Conservation (phyloP, 108 stramenopile species). For the Fistulifera solaris region DNA sequence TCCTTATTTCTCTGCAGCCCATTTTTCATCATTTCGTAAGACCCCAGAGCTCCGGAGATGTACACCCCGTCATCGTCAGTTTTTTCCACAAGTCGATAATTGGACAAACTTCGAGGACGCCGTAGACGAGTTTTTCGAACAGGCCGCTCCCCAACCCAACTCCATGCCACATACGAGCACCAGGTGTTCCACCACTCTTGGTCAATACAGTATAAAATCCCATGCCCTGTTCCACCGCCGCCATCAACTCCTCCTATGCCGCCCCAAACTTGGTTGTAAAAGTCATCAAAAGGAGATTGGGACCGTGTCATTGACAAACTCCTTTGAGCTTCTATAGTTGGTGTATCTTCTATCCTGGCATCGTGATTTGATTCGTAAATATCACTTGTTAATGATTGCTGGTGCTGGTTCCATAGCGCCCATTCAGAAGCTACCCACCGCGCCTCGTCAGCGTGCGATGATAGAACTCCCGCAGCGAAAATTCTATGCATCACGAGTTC, state of each 20-base stretch:
- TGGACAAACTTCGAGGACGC: constrained; percentile 57
- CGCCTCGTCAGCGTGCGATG: constrained; percentile 19
- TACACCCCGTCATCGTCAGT: constrained; percentile 23
- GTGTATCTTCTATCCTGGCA: neutral
- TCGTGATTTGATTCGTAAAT: no score
- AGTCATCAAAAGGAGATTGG: neutral
- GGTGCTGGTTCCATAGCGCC: neutral
- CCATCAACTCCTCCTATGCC: constrained; percentile 77
- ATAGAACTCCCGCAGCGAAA: constrained; percentile 55
- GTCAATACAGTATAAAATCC: constrained; percentile 73
- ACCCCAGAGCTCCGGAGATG: constrained; percentile 61
- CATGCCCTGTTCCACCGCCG: constrained; percentile 58
- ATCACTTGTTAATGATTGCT: neutral
- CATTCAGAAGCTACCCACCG: no score
- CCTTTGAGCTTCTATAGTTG: neutral
- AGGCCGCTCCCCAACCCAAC: constrained; percentile 24
- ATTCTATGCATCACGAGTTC: constrained; percentile 49
- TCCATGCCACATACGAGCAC: constrained; percentile 69
- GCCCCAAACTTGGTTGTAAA: constrained; percentile 35
- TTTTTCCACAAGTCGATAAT: constrained; percentile 54
- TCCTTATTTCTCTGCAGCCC: constrained; percentile 28
- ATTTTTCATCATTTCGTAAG: constrained; percentile 62
- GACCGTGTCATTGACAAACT: no score
- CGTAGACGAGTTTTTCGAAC: constrained; percentile 3
- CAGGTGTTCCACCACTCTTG: constrained; percentile 77